Conservation (phyloP, 176 grass and related monocot genomes). For the Avena sativa region DNA sequence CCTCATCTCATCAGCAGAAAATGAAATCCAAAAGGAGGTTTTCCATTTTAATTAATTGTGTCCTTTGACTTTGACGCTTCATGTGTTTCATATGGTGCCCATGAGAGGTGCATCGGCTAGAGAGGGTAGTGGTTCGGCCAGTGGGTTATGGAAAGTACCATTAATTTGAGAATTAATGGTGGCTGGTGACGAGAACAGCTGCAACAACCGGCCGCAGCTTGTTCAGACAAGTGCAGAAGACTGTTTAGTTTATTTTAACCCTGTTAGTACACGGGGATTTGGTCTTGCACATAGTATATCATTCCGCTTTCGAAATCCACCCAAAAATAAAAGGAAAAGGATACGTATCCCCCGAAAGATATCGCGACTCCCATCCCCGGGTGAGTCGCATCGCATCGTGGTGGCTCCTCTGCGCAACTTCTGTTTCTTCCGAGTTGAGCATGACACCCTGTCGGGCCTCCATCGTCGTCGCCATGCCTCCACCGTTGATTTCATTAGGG, state of each 20-base stretch:
- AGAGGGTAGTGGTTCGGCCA: not conserved
- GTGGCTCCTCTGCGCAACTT: too few species aligned
- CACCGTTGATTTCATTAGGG: too few species aligned
- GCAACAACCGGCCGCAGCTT: not conserved
- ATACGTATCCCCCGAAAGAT: too few species aligned
- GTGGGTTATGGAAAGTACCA: not conserved
- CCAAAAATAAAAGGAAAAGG: too few species aligned
- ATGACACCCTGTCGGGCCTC: too few species aligned
- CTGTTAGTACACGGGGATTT: not conserved
- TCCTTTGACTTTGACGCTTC: constrained; percentile 14
- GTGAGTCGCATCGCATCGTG: too few species aligned
- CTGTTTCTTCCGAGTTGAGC: too few species aligned
- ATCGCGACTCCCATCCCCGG: too few species aligned
- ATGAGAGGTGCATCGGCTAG: not conserved
- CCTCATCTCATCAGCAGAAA: not conserved
- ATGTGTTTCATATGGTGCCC: not conserved
- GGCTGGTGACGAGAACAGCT: not conserved
- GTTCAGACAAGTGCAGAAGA: not conserved
- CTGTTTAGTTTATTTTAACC: not conserved
- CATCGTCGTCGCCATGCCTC: too few species aligned
- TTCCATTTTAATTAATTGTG: constrained; percentile 37
- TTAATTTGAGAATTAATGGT: not conserved
- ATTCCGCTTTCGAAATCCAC: too few species aligned
- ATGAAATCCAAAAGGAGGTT: constrained; percentile 21
- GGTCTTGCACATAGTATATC: not conserved